A percentile compares a stretch with the other conserved stretches of the same genome.
phyloP scores from a whole-genome alignment of 2,329 filamentous ascomycete species.

The Metarhizium brunneum region DNA sequence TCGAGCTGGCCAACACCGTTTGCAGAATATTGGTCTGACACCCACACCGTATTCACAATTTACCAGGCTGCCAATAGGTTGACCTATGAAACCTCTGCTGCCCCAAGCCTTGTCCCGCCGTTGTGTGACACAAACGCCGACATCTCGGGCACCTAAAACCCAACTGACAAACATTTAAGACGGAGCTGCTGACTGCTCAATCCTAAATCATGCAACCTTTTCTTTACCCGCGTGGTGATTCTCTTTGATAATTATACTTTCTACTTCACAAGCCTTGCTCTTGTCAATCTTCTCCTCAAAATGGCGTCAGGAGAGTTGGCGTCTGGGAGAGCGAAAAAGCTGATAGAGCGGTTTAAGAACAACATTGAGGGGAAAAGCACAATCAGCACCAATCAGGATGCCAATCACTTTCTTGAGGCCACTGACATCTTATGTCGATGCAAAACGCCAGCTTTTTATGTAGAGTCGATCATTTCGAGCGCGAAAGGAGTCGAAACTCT shows the following conservation, averaged over 20 bases:
- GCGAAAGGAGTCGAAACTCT: conserved; percentile 4
- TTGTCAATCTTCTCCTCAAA: neutral
- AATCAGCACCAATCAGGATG: conserved; percentile 7
- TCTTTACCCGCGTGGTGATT: neutral
- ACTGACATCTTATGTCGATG: conserved; percentile 4
- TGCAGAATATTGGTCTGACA: no score
- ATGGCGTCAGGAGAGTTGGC: neutral
- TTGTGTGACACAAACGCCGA: no score
- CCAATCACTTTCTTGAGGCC: conserved; percentile 10
- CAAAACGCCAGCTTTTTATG: conserved; percentile 3
- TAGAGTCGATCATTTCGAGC: conserved; percentile 7
- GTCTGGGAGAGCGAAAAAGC: neutral
- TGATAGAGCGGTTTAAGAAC: conserved; percentile 4
- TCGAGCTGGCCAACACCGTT: no score
- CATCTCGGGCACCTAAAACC: no score
- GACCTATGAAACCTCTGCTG: no score
- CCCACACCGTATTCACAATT: no score
- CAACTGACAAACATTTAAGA: no score
- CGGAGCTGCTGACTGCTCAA: no score
- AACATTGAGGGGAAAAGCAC: conserved; percentile 4
- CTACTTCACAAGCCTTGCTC: neutral
- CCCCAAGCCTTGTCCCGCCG: no score
- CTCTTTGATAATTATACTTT: neutral
- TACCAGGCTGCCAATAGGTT: no score
- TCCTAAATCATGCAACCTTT: no score